Evolutionary conservation across 2,329 filamentous ascomycete species (phyloP), one percentile per base, ranked within the genome.

Genomic region (Thielaviopsis euricoi): DNA sequence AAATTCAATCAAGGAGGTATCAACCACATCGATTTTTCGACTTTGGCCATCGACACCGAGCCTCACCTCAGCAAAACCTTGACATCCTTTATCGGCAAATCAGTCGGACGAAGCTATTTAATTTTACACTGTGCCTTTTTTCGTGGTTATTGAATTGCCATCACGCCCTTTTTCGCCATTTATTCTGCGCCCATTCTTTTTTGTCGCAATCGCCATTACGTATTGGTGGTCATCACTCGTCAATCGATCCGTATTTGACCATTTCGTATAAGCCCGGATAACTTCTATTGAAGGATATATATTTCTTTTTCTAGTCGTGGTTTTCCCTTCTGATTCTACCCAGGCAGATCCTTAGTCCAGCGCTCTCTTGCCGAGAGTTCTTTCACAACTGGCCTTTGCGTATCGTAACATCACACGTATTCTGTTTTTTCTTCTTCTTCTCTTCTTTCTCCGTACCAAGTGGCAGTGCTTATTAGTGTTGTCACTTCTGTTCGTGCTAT

Each of bases 1-100:
- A 43, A 43, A 43, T n/a, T 43, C 17, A 17, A 17, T n/a, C 37
- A 13, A 33, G 12, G 12, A 33, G 29, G 29, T 33, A 43, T 43
- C 13, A 43, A 43, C 2, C 37, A n/a, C 17, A 43, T 43, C 37
- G n/a, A 43, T 15, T 43, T 15, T 43, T 15, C 37, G 6, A 21
- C 23, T 19, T 55, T 55, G 40, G 22, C 53, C 53, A 29, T 55
- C 53, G 19, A 55, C 40, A 48, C 37, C 37, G 53, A 21, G 53
- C 40, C 21, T 15, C 13, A 13, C 22, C 9, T n/a, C n/a, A 22
- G 43, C 37, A n/a, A 55, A 40, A 29, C 4, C 22, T 46, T 26
- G 53, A 19, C 26, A 48, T 55, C 40, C 4, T 22, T n/a, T 40
- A 48, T 55, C 22, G 53, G 13, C 4, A 48, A 55, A 48, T 22